Evolutionary conservation across 306 rosid genomes (phyloP).

Genomic region (Vigna reflexopilosa): DNA sequence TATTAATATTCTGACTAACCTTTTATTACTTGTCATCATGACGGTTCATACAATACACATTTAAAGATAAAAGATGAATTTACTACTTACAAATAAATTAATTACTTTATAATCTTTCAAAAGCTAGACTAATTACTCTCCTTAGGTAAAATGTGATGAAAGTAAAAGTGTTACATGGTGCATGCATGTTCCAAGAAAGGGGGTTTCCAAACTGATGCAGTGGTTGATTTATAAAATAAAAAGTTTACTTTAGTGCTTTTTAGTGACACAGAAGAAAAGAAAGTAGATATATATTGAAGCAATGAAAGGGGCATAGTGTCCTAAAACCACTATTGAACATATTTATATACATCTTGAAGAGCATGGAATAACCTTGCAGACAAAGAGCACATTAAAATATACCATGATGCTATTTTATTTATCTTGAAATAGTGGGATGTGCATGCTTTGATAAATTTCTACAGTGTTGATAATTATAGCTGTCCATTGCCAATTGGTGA

Average conservation of each 20-base stretch:
- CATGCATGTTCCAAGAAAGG: not conserved
- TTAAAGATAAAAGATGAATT: too few relatives aligned
- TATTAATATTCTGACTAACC: too few relatives aligned
- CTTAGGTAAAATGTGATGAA: slow-evolving; percentile 13
- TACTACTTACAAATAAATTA: too few relatives aligned
- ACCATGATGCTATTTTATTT: slow-evolving; percentile 38
- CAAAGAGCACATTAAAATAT: slow-evolving; percentile 37
- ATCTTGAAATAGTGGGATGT: slow-evolving; percentile 32
- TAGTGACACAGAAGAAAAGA: not conserved
- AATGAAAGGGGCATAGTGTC: slow-evolving; percentile 16
- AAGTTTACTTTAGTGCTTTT: not conserved
- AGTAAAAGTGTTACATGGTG: not conserved
- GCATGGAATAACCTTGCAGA: slow-evolving; percentile 26
- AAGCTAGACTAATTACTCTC: not conserved
- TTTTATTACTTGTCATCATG: too few relatives aligned
- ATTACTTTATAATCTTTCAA: not conserved
- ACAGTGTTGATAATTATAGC: not conserved
- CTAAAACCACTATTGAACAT: slow-evolving; percentile 10
- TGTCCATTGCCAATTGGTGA: slow-evolving; percentile 42
- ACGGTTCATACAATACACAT: too few relatives aligned
- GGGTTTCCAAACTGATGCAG: not conserved
- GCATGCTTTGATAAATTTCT: slow-evolving; percentile 37
- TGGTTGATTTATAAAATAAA: not conserved
- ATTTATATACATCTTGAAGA: slow-evolving; percentile 1
- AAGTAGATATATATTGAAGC: not conserved